A percentile compares a stretch with the other conserved stretches of the same genome.
These are phyloP conservation scores for Artemisia tridentata DNA, from an alignment of 129 eudicot species.

Conservation along the genomic window DNA sequence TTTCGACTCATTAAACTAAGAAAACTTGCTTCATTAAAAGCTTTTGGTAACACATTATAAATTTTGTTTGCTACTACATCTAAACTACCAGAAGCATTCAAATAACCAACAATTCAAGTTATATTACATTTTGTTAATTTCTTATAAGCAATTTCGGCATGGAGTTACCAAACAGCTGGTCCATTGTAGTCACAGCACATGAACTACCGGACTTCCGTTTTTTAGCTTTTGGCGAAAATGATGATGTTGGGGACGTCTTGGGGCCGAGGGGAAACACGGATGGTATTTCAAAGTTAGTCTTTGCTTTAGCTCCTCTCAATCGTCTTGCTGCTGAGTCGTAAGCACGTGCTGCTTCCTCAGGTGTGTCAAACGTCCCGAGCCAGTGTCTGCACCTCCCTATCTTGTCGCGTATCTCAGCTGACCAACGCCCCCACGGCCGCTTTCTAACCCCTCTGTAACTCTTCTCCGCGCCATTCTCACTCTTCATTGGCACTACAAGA, in stretches of 20 bases:
- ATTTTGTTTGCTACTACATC: too few relatives aligned
- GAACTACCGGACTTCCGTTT: conserved; percentile 27
- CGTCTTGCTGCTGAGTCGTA: conserved; percentile 88
- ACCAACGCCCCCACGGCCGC: conserved; percentile 99
- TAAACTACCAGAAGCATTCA: too few relatives aligned
- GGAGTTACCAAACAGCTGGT: conserved; percentile 45
- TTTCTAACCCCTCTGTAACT: conserved; percentile 82
- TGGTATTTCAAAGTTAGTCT: conserved; percentile 69
- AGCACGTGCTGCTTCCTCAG: conserved; percentile 91
- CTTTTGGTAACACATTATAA: background rate
- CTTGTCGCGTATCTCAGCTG: conserved; percentile 87
- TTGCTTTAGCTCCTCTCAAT: conserved; percentile 72
- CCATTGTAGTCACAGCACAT: conserved; percentile 52
- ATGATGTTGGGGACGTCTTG: conserved; percentile 8
- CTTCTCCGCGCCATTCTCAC: conserved; percentile 14
- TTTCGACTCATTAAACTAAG: background rate
- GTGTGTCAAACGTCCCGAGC: conserved; percentile 88
- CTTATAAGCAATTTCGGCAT: too few relatives aligned
- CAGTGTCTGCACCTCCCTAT: conserved; percentile 94
- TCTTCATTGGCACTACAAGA: background rate
- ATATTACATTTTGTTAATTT: too few relatives aligned
- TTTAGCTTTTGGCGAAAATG: conserved; percentile 27
- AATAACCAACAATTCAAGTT: too few relatives aligned
- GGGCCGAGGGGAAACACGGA: conserved; percentile 48
- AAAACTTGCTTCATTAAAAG: too few relatives aligned